Conservation (phyloP, 306 rosid genomes). For the Prinsepia uniflora region DNA sequence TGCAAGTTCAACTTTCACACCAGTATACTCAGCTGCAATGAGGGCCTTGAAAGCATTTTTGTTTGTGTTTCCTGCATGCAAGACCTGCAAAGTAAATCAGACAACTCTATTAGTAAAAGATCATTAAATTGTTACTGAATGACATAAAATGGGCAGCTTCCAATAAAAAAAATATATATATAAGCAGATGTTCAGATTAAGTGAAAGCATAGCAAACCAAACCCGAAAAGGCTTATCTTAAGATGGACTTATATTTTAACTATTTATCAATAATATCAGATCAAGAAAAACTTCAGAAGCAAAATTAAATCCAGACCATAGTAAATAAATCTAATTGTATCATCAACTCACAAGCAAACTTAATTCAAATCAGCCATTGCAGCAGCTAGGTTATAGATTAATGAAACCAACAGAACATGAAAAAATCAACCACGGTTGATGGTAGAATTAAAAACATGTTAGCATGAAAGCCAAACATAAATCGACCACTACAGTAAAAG, state of each 20-base stretch:
- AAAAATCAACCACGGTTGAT: not conserved
- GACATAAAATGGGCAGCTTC: not conserved
- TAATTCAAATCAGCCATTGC: not conserved
- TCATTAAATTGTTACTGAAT: not conserved
- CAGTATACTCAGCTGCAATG: slow-evolving; percentile 55
- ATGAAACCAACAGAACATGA: not conserved
- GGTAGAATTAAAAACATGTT: not conserved
- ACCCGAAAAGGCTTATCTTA: not conserved
- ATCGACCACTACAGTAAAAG: not conserved
- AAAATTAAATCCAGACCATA: not conserved
- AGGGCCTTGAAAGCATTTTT: slow-evolving; percentile 61
- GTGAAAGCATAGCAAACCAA: not conserved
- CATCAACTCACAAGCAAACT: not conserved
- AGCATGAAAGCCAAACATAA: not conserved
- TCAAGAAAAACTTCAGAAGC: not conserved
- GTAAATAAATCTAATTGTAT: not conserved
- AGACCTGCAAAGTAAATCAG: slow-evolving; percentile 36
- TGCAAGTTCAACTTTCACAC: slow-evolving; percentile 48
- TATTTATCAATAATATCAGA: not conserved
- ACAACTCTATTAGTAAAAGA: not conserved
- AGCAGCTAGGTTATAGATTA: no score
- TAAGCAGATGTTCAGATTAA: no score
- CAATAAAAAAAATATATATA: no score
- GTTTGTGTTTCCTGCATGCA: slow-evolving; percentile 47
- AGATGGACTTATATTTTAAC: not conserved